These are phyloP conservation scores for Saccharomycopsis hybrid DNA, from an alignment of 1,139 yeast species.

Conservation along the genomic window DNA sequence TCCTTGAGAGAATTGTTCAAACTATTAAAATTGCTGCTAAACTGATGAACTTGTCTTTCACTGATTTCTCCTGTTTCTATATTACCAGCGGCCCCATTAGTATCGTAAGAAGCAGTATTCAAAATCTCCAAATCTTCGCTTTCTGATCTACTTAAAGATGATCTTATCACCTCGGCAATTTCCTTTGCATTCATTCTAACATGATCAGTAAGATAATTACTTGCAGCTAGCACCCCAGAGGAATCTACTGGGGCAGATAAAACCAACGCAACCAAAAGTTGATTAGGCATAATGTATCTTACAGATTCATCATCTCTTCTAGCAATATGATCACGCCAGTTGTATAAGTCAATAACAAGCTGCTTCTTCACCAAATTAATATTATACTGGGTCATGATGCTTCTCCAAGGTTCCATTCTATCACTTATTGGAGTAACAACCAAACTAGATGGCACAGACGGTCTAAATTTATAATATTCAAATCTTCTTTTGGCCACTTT, in stretches of 20 bases:
- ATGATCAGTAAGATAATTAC: conserved; percentile 45
- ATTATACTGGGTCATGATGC: conserved; percentile 59
- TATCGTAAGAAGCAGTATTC: conserved; percentile 1
- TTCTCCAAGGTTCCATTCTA: conserved; percentile 49
- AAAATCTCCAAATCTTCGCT: conserved; percentile 18
- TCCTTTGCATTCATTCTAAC: conserved; percentile 53
- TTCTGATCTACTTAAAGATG: conserved; percentile 22
- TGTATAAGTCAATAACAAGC: conserved; percentile 54
- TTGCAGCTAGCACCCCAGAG: conserved; percentile 48
- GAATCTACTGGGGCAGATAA: conserved; percentile 51
- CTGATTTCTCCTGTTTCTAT: conserved; percentile 1
- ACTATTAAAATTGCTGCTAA: conserved; percentile 14
- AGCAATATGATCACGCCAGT: conserved; percentile 82
- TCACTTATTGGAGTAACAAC: conserved; percentile 48
- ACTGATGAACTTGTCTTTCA: conserved; percentile 10
- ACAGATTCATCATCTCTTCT: conserved; percentile 77
- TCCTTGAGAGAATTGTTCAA: background rate
- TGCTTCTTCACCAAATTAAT: conserved; percentile 50
- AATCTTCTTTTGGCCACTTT: conserved; percentile 77
- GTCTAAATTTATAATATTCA: conserved; percentile 63
- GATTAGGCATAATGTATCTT: conserved; percentile 79
- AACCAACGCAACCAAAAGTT: conserved; percentile 59
- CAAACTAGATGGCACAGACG: conserved; percentile 30
- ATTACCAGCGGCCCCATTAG: conserved; percentile 4
- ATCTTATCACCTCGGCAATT: conserved; percentile 47